Base-by-base conservation (phyloP, 208 protist genomes). In the Trypanosoma brucei region DNA sequence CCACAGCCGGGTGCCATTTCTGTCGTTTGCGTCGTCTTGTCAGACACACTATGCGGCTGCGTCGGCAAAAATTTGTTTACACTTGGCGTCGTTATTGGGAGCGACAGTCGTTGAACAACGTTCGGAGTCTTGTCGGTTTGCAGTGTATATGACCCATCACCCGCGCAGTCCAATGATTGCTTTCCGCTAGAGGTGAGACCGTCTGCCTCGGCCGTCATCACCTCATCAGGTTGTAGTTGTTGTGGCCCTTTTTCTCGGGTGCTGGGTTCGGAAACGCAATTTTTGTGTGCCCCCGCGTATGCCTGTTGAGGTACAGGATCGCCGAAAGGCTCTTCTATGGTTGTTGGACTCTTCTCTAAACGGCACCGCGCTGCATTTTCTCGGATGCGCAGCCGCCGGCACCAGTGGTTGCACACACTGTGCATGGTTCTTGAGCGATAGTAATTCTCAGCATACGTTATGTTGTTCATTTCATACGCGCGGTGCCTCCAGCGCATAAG, bases 161-260 rank as follows among this genome's bases (percentile, higher is more conserved):
- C 5, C 39, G 22, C 39, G 33, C 11, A 46, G 3, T 69, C 39
- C 35, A 50, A 37, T 52, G 65, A 70, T 6, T 39, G 57, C 38
- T 70, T 70, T 54, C 48, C 33, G 35, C 65, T 70, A 52, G 55
- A 59, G 38, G 55, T 58, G 31, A 70, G 58, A 44, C 65, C 65
- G 6, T 55, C 46, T 6, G 51, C 50, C 40, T 42, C 34, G 1
- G 59, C 57, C 14, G 58, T 64, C 33, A 37, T 37, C 30, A 33
- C 55, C n/a, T 52, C 55, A 31, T 49, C 55, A 3, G 22, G 8
- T 35, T 36, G 59, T 2, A 22, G 37, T n/a, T 11, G 9, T 5
- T 46, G n/a, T 39, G 14, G 3, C 34, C 59, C 36, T 36, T 57
- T 57, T 34, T 34, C 39, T 7, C 30, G 36, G 38, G 11, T 40